Evolutionary conservation across 2,329 filamentous ascomycete genomes (phyloP).

Genomic region (Boeremia exigua): DNA sequence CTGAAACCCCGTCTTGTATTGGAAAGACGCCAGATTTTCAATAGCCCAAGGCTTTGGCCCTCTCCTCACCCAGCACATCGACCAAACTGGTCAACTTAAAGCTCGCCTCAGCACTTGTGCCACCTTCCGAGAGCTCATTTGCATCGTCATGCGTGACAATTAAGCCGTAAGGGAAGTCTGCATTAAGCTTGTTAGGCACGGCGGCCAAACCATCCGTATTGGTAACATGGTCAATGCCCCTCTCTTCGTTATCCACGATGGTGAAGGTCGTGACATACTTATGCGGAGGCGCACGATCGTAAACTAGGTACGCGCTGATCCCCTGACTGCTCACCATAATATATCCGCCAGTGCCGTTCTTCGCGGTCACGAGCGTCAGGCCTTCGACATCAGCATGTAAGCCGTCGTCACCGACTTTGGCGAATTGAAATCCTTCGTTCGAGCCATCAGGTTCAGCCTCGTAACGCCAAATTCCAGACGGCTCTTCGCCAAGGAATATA

Average conservation of each 20-base stretch:
- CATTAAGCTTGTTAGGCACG: conserved; percentile 53
- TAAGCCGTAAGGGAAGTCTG: conserved; percentile 48
- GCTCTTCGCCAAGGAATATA: conserved; percentile 61
- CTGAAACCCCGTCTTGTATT: too few species aligned
- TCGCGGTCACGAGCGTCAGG: conserved; percentile 58
- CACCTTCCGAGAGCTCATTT: conserved; percentile 57
- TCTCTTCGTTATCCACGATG: conserved; percentile 51
- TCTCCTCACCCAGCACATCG: conserved; percentile 36
- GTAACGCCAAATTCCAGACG: conserved; percentile 60
- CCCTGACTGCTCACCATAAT: conserved; percentile 61
- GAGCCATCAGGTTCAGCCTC: conserved; percentile 56
- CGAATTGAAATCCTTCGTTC: conserved; percentile 45
- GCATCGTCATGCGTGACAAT: conserved; percentile 62
- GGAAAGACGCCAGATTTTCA: background rate
- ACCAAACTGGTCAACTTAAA: conserved; percentile 55
- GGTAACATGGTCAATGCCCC: conserved; percentile 57
- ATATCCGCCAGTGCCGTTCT: conserved; percentile 54
- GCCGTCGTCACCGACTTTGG: conserved; percentile 53
- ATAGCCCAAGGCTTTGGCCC: conserved; percentile 28
- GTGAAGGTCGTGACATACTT: conserved; percentile 59
- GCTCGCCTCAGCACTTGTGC: conserved; percentile 56
- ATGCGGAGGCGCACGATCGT: conserved; percentile 57
- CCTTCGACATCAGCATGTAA: conserved; percentile 63
- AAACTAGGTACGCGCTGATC: conserved; percentile 60
- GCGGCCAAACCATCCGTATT: conserved; percentile 62